phyloP scores from a whole-genome alignment of 2,329 filamentous ascomycete genomes.

The Ophidiomyces ophidiicola region DNA sequence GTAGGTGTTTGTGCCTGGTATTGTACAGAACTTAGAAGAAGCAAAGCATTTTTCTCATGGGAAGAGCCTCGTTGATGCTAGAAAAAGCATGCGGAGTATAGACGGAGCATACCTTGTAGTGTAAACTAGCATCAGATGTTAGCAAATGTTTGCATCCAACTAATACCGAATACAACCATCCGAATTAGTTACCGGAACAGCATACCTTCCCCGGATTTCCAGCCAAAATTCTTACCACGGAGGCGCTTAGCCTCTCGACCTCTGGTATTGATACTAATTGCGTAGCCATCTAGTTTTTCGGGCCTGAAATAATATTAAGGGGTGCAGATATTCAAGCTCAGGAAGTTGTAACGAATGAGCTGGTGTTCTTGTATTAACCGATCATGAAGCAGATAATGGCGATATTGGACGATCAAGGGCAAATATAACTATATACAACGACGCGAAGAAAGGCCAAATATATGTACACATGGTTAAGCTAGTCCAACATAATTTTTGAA shows the following conservation, averaged over 20 bases:
- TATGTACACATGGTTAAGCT: too few species aligned
- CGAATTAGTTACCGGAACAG: background rate
- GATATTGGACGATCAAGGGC: too few species aligned
- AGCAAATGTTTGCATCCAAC: background rate
- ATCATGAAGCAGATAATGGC: too few species aligned
- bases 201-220: constrained; percentile 76
- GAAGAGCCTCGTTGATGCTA: too few species aligned
- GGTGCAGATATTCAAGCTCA: background rate
- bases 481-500: too few species aligned
- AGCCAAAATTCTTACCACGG: constrained; percentile 71
- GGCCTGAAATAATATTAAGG: background rate
- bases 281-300: constrained; percentile 41
- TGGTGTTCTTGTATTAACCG: too few species aligned
- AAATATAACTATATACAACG: too few species aligned
- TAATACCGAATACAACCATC: background rate
- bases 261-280: constrained; percentile 55
- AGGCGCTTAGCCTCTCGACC: constrained; percentile 63
- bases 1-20: constrained; percentile 78
- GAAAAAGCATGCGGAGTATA: too few species aligned
- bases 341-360: too few species aligned
- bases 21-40: too few species aligned
- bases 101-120: constrained; percentile 40
- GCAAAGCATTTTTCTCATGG: too few species aligned
- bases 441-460: too few species aligned
- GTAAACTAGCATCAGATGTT: constrained; percentile 36